Conservation (phyloP, 2,329 filamentous ascomycete species). For the Ophiocordyceps camponoti-leonardi region DNA sequence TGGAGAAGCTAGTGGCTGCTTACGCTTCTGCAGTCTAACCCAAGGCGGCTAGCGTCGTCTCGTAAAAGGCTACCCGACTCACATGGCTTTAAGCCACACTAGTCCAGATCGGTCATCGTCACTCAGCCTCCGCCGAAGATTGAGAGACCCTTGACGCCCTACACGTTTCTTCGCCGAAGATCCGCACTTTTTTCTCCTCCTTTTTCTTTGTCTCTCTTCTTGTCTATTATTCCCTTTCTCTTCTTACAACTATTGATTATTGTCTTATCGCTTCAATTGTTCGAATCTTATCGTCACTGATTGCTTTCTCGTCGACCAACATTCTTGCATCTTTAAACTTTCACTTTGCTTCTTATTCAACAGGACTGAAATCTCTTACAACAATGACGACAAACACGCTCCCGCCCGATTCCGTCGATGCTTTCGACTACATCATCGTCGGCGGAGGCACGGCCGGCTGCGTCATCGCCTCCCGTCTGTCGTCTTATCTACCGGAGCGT, state of each 20-base stretch:
- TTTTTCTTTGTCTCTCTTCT: not conserved
- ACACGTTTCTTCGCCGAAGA: not conserved
- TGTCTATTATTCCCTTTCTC: too few species aligned
- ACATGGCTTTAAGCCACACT: not conserved
- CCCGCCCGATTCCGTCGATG: constrained; percentile 42
- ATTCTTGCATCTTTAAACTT: too few species aligned
- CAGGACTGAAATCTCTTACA: not conserved
- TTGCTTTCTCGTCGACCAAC: not conserved
- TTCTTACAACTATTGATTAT: too few species aligned
- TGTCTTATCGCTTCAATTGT: too few species aligned
- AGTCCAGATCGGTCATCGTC: not conserved
- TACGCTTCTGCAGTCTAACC: not conserved
- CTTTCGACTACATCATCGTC: constrained; percentile 73
- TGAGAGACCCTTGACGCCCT: not conserved
- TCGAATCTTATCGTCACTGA: too few species aligned
- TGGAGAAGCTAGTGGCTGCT: too few species aligned
- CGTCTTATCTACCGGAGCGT: constrained; percentile 70
- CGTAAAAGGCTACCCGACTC: not conserved
- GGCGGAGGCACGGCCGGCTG: constrained; percentile 78
- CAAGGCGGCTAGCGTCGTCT: not conserved
- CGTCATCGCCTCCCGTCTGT: constrained; percentile 63
- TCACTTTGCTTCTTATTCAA: too few species aligned
- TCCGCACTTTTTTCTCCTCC: not conserved
- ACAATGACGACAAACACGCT: constrained; percentile 52
- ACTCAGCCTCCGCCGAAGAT: not conserved